Base-by-base conservation (phyloP, 1,284 basidiomycete species). In the Leccinum olivaceoglutinosum region DNA sequence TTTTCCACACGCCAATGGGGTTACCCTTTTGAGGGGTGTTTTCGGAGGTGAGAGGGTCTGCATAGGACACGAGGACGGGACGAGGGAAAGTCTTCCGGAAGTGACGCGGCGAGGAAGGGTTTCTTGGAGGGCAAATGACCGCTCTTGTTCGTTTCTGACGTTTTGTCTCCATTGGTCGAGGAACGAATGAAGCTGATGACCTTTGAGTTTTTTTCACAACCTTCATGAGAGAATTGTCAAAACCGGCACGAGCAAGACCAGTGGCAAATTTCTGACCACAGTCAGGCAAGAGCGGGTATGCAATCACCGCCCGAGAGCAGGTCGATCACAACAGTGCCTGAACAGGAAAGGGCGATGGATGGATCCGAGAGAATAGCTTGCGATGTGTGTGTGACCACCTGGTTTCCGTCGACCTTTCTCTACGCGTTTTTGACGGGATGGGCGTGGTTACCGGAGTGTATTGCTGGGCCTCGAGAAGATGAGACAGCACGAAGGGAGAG, bases 251-350 rank as follows among this genome's bases (percentile, higher is more conserved):
- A 0, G 89, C 88, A 2, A 92, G 81, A n/a, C 81, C 88, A 54
- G 84, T 82, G 0, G 90, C 84, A 53, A 82, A 88, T 34, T 79
- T 79, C 38, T 81, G 76, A 4, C 90, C 90, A 69, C 87, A 90
- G 2, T 85, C 80, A 12, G 78, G 70, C 14, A 92, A 75, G 8
- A 8, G 79, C 87, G 39, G 85, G 83, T 61, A 90, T 84, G 70
- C 97, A 99, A 75, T 99, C 96, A 0, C 95, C 96, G 1, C 96
- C 96, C 11, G 87, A 85, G 68, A 96, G 81, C 4, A 98, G 79
- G 0, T 89, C 96, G 55, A 96, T 87, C 25, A 98, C 83, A 54
- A 98, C 89, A 70, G 96, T 81, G 0, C 90, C 94, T 36, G 88
- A 83, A 2, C 85, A 83, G 46, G 85, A 86, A 64, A 96, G 81